Percentiles rank a stretch among this genome's conserved stretches.
These are phyloP conservation scores for Mycena citricolor DNA, from an alignment of 1,284 basidiomycete species.

Conservation along the genomic window DNA sequence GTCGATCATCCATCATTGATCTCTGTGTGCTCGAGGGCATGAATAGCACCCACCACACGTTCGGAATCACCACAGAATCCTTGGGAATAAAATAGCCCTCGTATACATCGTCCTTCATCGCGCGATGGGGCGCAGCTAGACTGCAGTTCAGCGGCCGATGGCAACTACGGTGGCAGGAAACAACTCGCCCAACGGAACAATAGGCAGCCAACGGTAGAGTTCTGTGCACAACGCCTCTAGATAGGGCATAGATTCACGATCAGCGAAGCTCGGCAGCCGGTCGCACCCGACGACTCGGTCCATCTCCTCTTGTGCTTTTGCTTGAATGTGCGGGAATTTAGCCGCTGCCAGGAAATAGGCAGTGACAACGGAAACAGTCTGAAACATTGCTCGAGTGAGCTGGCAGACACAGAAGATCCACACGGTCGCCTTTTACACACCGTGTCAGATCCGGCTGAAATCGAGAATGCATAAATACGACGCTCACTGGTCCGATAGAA, in stretches of 20 bases:
- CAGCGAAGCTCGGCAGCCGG: conserved; percentile 50
- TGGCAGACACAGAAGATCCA: conserved; percentile 1
- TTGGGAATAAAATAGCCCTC: conserved; percentile 40
- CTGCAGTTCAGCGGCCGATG: background rate
- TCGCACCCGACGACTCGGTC: conserved; percentile 48
- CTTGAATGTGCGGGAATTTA: conserved; percentile 41
- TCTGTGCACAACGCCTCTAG: conserved; percentile 45
- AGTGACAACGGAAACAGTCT: conserved; percentile 42
- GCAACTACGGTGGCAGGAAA: background rate
- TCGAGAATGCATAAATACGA: background rate
- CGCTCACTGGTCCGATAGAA: too few relatives aligned
- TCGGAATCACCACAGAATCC: conserved; percentile 35
- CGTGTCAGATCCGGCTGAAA: conserved; percentile 34
- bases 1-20: background rate
- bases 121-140: conserved; percentile 43
- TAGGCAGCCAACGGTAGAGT: conserved; percentile 36
- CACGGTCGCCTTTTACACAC: conserved; percentile 24
- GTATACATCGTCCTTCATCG: conserved; percentile 41
- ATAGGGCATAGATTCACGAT: conserved; percentile 50
- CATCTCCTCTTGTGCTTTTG: conserved; percentile 52
- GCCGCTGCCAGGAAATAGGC: conserved; percentile 43
- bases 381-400: background rate
- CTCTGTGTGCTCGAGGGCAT: background rate
- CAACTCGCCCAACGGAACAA: conserved; percentile 39
- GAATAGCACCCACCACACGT: conserved; percentile 34